Conservation (phyloP, 2,329 filamentous ascomycete species). For the Colletotrichum filicis region DNA sequence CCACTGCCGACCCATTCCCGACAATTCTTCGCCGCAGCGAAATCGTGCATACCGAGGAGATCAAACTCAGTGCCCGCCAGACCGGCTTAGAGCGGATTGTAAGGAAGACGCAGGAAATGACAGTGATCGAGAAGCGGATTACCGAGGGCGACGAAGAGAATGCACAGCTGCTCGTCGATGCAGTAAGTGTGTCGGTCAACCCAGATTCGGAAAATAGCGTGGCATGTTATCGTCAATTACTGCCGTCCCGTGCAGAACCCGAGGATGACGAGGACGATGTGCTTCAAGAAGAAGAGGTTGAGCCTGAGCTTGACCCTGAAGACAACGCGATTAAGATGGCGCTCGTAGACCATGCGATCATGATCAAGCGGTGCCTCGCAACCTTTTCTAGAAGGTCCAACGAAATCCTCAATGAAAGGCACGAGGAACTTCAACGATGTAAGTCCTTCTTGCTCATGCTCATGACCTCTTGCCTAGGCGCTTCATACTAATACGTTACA, state of each 20-base stretch:
- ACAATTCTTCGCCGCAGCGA: constrained; percentile 91
- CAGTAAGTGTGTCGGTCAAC: constrained; percentile 81
- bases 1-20: constrained; percentile 86
- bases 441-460: constrained; percentile 49
- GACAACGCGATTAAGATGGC: constrained; percentile 87
- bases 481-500: constrained; percentile 42
- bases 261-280: constrained; percentile 46
- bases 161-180: constrained; percentile 77
- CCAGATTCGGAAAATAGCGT: constrained; percentile 80
- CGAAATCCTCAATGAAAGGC: constrained; percentile 64
- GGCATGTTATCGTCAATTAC: constrained; percentile 78
- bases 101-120: constrained; percentile 89
- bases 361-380: constrained; percentile 83
- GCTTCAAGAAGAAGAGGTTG: constrained; percentile 55
- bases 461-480: background rate
- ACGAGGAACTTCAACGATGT: constrained; percentile 74
- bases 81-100: constrained; percentile 92
- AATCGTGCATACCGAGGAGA: constrained; percentile 75
- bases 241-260: constrained; percentile 64
- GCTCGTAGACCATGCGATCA: constrained; percentile 87
- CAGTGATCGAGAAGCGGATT: constrained; percentile 78
- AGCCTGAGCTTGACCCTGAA: constrained; percentile 67
- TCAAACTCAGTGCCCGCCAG: constrained; percentile 79
- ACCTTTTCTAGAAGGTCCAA: constrained; percentile 74
- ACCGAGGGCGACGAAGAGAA: constrained; percentile 78